phyloP scores from a whole-genome alignment of 129 eudicot genomes.

The sunflower (Helianthus annuus) region HanXRQr2.0-SUNRISE NC_035442.2:92436889-92437388 shows the following conservation, averaged over 20 bases:
- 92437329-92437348: constrained; percentile 51
- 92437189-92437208: not conserved
- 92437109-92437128: not conserved
- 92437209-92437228: not conserved
- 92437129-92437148: not conserved
- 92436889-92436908: too few species aligned
- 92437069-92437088: not conserved
- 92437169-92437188: not conserved
- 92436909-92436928: too few species aligned
- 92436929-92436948: too few species aligned
- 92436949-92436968: too few species aligned
- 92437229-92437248: constrained; percentile 11
- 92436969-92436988: too few species aligned
- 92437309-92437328: not conserved
- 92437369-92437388: constrained; percentile 78
- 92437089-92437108: not conserved
- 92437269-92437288: constrained; percentile 22
- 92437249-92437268: constrained; percentile 25
- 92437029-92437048: too few species aligned
- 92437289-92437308: constrained; percentile 19
- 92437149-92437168: not conserved
- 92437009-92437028: too few species aligned
- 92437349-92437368: constrained; percentile 78
- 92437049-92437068: too few species aligned
- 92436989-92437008: too few species aligned